Percentiles rank a stretch among this genome's conserved stretches.
Conservation (phyloP, 164 flowering plant species). For the Berberis thunbergii region DNA sequence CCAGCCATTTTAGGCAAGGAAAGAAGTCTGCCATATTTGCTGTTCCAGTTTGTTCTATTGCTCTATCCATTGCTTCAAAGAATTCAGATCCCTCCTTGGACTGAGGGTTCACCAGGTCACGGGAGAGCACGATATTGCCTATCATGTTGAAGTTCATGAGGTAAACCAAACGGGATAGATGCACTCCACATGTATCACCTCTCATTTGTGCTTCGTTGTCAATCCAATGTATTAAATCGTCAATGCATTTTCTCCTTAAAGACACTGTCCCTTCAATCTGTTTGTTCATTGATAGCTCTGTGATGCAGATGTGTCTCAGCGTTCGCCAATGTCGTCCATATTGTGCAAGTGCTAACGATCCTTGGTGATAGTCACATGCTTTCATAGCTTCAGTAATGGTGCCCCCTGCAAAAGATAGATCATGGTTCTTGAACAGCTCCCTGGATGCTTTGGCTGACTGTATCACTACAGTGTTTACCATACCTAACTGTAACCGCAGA, state of each 20-base stretch:
- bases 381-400: conserved; percentile 3
- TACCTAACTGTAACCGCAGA: conserved; percentile 12
- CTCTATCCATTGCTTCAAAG: conserved; percentile 8
- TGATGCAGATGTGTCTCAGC: conserved; percentile 28
- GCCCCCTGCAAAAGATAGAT: conserved; percentile 7
- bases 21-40: conserved; percentile 16
- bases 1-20: conserved; percentile 11
- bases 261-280: conserved; percentile 4
- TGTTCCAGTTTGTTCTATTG: conserved; percentile 9
- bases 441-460: conserved; percentile 4
- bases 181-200: too few species aligned
- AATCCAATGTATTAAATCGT: conserved; percentile 10
- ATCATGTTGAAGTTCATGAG: too few species aligned
- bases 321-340: conserved; percentile 14
- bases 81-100: conserved; percentile 16
- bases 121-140: too few species aligned
- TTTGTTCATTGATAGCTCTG: conserved; percentile 8
- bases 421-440: conserved; percentile 16
- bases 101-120: too few species aligned
- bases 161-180: too few species aligned
- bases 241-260: not conserved
- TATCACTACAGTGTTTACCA: conserved; percentile 8
- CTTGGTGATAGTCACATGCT: conserved; percentile 8
- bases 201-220: not conserved
- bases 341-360: conserved; percentile 8